Conservation (phyloP, 2,329 filamentous ascomycete genomes). For the Cladosporium sphaerospermum region DNA sequence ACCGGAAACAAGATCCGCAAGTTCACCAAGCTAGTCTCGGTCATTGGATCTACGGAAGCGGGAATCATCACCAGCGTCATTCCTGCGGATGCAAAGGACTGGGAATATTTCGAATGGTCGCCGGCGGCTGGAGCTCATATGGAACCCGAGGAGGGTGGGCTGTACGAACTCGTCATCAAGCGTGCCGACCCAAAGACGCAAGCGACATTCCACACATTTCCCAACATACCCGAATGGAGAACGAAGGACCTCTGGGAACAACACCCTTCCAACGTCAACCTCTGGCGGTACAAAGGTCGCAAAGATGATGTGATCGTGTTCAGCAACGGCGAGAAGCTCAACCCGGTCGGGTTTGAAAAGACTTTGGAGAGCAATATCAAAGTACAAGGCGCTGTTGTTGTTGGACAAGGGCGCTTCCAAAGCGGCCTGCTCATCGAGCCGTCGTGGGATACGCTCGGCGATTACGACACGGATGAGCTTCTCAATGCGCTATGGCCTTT, state of each 20-base stretch:
- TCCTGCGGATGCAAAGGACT: no score
- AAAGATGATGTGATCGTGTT: slow-evolving; percentile 28
- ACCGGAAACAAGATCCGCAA: no score
- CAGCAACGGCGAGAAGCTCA: slow-evolving; percentile 27
- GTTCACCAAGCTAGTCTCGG: no score
- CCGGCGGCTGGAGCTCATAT: no score
- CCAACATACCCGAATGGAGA: slow-evolving; percentile 24
- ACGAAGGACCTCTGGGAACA: slow-evolving; percentile 26
- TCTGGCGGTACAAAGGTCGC: slow-evolving; percentile 24
- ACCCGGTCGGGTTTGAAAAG: slow-evolving; percentile 12
- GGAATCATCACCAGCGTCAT: no score
- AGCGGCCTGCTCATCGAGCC: slow-evolving; percentile 29
- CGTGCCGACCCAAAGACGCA: slow-evolving; percentile 21
- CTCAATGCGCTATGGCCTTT: not conserved
- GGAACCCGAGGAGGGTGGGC: not conserved
- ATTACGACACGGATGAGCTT: not conserved
- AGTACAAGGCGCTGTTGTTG: slow-evolving; percentile 28
- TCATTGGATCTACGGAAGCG: no score
- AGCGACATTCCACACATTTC: slow-evolving; percentile 24
- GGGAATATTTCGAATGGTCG: no score
- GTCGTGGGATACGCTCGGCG: slow-evolving; percentile 14
- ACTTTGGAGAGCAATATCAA: slow-evolving; percentile 18
- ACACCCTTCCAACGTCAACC: slow-evolving; percentile 25
- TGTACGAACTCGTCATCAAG: slow-evolving; percentile 5
- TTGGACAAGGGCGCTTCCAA: slow-evolving; percentile 27